Percentiles rank a stretch among this genome's conserved stretches.
These are phyloP conservation scores for Mucor irregularis DNA, from an alignment of 371 early-diverging fungal genomes.

Conservation along the genomic window DNA sequence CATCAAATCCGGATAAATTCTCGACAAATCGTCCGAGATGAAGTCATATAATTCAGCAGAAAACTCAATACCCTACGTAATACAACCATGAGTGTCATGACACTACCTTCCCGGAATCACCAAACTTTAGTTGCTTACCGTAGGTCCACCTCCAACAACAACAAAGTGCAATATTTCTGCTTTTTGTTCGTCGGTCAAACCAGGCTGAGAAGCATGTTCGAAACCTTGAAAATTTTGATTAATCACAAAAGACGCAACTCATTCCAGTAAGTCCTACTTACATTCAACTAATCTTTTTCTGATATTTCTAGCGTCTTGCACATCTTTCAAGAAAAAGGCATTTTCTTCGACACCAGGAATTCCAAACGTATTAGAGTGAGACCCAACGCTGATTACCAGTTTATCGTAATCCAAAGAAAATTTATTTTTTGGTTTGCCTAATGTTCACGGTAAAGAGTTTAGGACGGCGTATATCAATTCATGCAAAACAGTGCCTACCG, in stretches of 20 bases:
- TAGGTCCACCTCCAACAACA: slow-evolving; percentile 83
- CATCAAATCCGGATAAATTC: slow-evolving; percentile 63
- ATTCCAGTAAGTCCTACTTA: slow-evolving; percentile 27
- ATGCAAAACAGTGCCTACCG: slow-evolving; percentile 14
- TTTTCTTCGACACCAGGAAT: slow-evolving; percentile 80
- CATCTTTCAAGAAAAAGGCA: slow-evolving; percentile 73
- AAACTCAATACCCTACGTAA: slow-evolving; percentile 64
- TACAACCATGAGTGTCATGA: neutral
- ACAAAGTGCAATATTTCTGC: slow-evolving; percentile 80
- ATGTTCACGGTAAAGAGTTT: too few relatives aligned
- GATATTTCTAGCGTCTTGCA: slow-evolving; percentile 73
- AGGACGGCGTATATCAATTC: neutral
- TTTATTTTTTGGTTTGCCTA: neutral
- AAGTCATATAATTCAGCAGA: slow-evolving; percentile 81
- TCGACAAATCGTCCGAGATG: slow-evolving; percentile 69
- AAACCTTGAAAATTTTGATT: slow-evolving; percentile 54
- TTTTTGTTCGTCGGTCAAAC: slow-evolving; percentile 61
- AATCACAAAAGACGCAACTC: too few relatives aligned
- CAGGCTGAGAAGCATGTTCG: slow-evolving; percentile 78
- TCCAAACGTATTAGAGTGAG: slow-evolving; percentile 79
- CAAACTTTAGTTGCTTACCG: slow-evolving; percentile 35
- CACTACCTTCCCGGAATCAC: neutral
- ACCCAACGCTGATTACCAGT: slow-evolving; percentile 82
- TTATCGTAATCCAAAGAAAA: slow-evolving; percentile 68
- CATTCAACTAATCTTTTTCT: slow-evolving; percentile 72